phyloP scores from a whole-genome alignment of 1,284 basidiomycete species.

The Pseudozyma tsukubaensis region DNA sequence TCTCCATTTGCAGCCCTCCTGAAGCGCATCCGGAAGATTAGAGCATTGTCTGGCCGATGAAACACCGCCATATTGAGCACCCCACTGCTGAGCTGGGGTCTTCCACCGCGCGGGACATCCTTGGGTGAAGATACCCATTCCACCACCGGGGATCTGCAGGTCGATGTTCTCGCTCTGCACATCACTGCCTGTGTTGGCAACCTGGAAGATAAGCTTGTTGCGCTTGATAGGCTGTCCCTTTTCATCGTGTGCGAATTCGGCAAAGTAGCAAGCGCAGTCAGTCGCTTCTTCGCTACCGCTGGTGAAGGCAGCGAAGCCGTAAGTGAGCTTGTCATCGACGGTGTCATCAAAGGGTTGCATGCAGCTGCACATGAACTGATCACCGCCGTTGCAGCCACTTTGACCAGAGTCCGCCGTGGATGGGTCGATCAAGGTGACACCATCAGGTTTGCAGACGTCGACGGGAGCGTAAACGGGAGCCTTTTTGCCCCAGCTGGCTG shows the following conservation, averaged over 20 bases:
- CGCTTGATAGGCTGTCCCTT: slow-evolving; percentile 30
- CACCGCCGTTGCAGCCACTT: slow-evolving; percentile 40
- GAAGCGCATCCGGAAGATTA: slow-evolving; percentile 26
- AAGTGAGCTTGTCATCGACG: slow-evolving; percentile 9
- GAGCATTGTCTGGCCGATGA: slow-evolving; percentile 3
- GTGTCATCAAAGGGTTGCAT: slow-evolving; percentile 41
- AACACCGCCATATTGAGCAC: slow-evolving; percentile 28
- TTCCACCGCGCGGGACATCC: slow-evolving; percentile 40
- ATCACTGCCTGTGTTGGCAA: slow-evolving; percentile 39
- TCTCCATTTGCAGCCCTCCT: slow-evolving; percentile 38
- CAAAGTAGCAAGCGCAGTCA: slow-evolving; percentile 39
- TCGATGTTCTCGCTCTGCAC: slow-evolving; percentile 37
- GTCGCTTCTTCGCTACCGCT: slow-evolving; percentile 19
- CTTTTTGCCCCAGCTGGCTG: slow-evolving; percentile 8
- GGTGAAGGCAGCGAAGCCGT: slow-evolving; percentile 38
- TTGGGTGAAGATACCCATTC: slow-evolving; percentile 33
- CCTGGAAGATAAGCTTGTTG: slow-evolving; percentile 46
- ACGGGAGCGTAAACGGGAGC: slow-evolving; percentile 26
- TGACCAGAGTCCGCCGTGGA: slow-evolving; percentile 18
- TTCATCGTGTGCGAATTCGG: slow-evolving; percentile 26
- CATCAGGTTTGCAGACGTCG: slow-evolving; percentile 39
- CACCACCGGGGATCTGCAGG: slow-evolving; percentile 47
- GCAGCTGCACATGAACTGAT: slow-evolving; percentile 39
- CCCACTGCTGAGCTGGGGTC: slow-evolving; percentile 15
- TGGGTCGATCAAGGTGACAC: slow-evolving; percentile 28